A percentile compares a stretch with the other conserved stretches of the same genome.
Evolutionary conservation across 371 early-diverging fungal genomes (phyloP).

Genomic region (Dichotomocladium elegans): DNA sequence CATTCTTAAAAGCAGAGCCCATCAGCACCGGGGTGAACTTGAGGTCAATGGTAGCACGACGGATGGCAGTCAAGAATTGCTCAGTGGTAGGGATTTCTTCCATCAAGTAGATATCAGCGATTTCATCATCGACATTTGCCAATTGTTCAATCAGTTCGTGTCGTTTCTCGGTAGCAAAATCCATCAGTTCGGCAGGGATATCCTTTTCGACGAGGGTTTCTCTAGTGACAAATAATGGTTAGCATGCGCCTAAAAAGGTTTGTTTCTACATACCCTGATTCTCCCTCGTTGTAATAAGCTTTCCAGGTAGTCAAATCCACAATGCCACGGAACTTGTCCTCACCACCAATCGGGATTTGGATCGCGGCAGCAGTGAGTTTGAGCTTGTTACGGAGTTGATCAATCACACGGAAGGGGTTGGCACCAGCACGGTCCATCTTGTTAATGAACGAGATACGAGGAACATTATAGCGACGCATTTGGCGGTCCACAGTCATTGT

Average conservation of each 20-base stretch:
- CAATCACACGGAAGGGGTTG: constrained; percentile 90
- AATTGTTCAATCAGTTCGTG: constrained; percentile 78
- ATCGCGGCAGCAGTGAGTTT: constrained; percentile 88
- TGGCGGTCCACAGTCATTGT: constrained; percentile 97
- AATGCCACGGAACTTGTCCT: constrained; percentile 88
- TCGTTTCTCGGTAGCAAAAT: constrained; percentile 68
- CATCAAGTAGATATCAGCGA: constrained; percentile 77
- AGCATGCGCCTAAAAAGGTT: too few species aligned
- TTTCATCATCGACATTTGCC: constrained; percentile 86
- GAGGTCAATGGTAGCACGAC: constrained; percentile 73
- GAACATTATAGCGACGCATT: constrained; percentile 88
- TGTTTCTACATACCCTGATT: constrained; percentile 79
- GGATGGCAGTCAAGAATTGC: constrained; percentile 70
- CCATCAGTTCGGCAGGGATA: constrained; percentile 78
- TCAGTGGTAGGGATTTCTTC: constrained; percentile 73
- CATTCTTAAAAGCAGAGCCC: constrained; percentile 89
- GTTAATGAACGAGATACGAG: constrained; percentile 86
- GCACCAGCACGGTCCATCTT: constrained; percentile 95
- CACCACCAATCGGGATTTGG: constrained; percentile 93
- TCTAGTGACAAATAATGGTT: constrained; percentile 26
- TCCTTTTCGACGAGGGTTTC: constrained; percentile 65
- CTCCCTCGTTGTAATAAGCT: constrained; percentile 89
- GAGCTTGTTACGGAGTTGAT: constrained; percentile 87
- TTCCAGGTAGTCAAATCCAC: constrained; percentile 87
- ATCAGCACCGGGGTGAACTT: constrained; percentile 85